Evolutionary conservation across 805 yeast species (phyloP).

Genomic region (Nakazawaea populi): DNA sequence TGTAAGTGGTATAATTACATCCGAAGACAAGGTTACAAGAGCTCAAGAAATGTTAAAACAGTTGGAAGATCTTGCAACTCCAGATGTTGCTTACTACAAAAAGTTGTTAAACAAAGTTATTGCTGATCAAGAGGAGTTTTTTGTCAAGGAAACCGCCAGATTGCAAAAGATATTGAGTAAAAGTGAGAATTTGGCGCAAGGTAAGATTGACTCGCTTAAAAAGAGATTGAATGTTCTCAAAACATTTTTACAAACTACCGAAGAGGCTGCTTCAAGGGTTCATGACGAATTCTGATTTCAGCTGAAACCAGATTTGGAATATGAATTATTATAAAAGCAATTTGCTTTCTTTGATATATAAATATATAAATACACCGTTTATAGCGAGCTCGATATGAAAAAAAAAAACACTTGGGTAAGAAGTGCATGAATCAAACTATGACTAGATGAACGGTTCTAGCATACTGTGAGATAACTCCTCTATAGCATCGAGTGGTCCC

Average conservation of each 20-base stretch:
- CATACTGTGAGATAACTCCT: too few relatives aligned
- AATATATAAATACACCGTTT: background rate
- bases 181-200: slow-evolving; percentile 29
- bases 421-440: too few relatives aligned
- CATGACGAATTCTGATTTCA: slow-evolving; percentile 20
- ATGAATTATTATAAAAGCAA: too few relatives aligned
- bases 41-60: slow-evolving; percentile 30
- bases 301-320: background rate
- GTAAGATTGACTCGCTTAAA: slow-evolving; percentile 44
- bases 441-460: too few relatives aligned
- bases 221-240: slow-evolving; percentile 46
- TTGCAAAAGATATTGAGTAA: slow-evolving; percentile 33
- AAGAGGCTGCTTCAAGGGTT: slow-evolving; percentile 1
- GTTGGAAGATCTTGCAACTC: slow-evolving; percentile 26
- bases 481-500: too few relatives aligned
- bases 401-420: background rate
- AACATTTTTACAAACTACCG: slow-evolving; percentile 17
- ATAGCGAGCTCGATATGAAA: background rate
- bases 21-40: slow-evolving; percentile 17
- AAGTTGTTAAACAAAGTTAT: slow-evolving; percentile 39
- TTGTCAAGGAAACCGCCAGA: slow-evolving; percentile 40
- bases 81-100: slow-evolving; percentile 38
- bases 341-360: background rate
- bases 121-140: slow-evolving; percentile 37
- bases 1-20: slow-evolving; percentile 19